Conservation (phyloP, 2,329 filamentous ascomycete species). For the Phoma sp. region DNA sequence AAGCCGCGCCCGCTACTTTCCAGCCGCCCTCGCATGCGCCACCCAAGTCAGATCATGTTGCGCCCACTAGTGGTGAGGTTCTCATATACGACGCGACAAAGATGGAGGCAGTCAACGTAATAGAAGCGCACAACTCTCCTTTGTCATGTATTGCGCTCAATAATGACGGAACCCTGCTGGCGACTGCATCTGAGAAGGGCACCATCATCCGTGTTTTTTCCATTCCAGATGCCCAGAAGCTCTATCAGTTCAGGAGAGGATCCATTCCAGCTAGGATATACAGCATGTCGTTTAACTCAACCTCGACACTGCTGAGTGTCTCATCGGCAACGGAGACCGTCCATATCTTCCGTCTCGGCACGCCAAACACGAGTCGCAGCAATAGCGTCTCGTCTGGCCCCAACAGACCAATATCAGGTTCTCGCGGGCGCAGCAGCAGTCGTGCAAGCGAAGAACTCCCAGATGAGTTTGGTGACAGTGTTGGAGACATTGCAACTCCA, state of each 20-base stretch:
- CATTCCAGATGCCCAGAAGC: conserved; percentile 86
- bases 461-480: conserved; percentile 53
- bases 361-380: conserved; percentile 42
- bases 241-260: conserved; percentile 94
- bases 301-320: conserved; percentile 90
- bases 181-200: conserved; percentile 95
- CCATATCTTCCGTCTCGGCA: conserved; percentile 84
- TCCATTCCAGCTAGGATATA: conserved; percentile 96
- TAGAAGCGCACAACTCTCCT: conserved; percentile 92
- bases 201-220: conserved; percentile 97
- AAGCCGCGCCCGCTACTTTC: conserved; percentile 60
- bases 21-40: conserved; percentile 81
- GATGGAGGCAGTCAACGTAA: conserved; percentile 91
- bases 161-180: conserved; percentile 87
- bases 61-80: conserved; percentile 89
- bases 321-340: conserved; percentile 96
- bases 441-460: conserved; percentile 49
- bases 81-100: conserved; percentile 90
- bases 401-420: conserved; percentile 30
- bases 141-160: conserved; percentile 91
- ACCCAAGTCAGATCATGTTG: conserved; percentile 75
- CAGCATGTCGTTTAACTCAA: conserved; percentile 98
- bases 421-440: conserved; percentile 53
- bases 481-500: conserved; percentile 33
- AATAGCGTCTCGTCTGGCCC: conserved; percentile 43